Base-by-base conservation (phyloP, 352 stramenopile genomes). In the Phytopythium sindhum region DNA sequence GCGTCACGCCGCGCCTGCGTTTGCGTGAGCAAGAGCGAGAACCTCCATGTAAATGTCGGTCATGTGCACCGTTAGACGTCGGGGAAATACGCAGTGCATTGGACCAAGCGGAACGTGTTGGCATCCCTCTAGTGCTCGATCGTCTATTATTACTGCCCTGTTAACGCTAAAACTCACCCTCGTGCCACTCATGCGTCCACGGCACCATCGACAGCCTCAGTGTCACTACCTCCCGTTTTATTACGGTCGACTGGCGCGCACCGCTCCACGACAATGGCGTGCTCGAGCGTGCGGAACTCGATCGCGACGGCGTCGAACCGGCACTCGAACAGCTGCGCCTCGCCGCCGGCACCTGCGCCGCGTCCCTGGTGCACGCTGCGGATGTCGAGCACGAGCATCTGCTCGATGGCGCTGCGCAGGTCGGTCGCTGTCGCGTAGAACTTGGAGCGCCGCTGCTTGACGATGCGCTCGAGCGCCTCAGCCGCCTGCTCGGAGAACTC, bases 321-420 rank as follows among this genome's bases (percentile, higher is more conserved):
- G 48, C 83, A 95, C 26, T 78, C 64, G 64, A 91, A 94, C 33
- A 78, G 66, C 66, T 93, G 80, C 9, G 72, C 74, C 56, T 75
- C 67, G 41, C 54, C 54, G 17, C 77, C 57, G 11, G 73, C 67
- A 15, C 74, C 72, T 56, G 88, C 72, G 15, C 86, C 86, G 44
- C 86, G 84, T 24, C 81, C 80, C 45, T 95, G 86, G 55, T 95
- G 84, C 26, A 92, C 78, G 57, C 86, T 92, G 11, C 86, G 86
- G 42, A 95, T 95, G 52, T 95, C 86, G 26, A 95, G 60, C 62
- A 90, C 75, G 17, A 95, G 80, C 78, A 93, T 90, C 60, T 95
- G 80, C 67, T 86, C 65, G 60, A 95, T 93, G 31, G 84, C 83
- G 11, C 67, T 63, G 48, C 77, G 66, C 39, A 92, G 66, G 26